Percentiles rank a stretch among this genome's conserved stretches.
These are phyloP conservation scores for Hibiscus syriacus DNA, from an alignment of 345 rosid species.

Conservation along the genomic window DNA sequence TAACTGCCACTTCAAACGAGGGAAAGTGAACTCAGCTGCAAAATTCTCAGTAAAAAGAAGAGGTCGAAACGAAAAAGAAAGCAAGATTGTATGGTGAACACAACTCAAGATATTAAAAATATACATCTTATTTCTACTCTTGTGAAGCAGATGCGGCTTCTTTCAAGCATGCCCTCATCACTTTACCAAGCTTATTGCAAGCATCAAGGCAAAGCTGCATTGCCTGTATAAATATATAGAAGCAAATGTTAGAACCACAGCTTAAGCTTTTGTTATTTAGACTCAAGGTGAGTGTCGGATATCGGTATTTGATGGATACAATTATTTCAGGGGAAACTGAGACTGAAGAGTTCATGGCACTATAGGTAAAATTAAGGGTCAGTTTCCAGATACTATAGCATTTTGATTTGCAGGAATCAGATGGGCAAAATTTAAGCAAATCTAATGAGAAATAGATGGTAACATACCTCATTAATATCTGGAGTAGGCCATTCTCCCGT, in stretches of 20 bases:
- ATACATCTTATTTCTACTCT: constrained; percentile 22
- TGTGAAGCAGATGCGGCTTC: constrained; percentile 49
- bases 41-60: not conserved
- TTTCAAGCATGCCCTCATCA: constrained; percentile 82
- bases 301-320: not conserved
- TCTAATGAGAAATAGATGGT: not conserved
- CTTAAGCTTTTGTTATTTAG: not conserved
- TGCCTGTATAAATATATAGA: constrained; percentile 57
- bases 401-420: not conserved
- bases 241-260: constrained; percentile 1
- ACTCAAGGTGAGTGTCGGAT: not conserved
- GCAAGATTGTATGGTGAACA: not conserved
- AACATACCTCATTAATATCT: constrained; percentile 63
- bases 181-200: constrained; percentile 61
- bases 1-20: not conserved
- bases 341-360: not conserved
- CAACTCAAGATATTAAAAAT: no score
- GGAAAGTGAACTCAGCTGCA: not conserved
- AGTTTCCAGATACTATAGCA: not conserved
- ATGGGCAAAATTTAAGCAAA: not conserved
- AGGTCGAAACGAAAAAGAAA: not conserved
- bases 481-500: constrained; percentile 88
- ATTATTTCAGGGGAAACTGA: no score
- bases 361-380: not conserved
- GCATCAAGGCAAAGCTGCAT: constrained; percentile 94